Evolutionary conservation across 805 yeast species (phyloP), one percentile per base, ranked within the genome.

Genomic region (Saturnispora serradocipensis): DNA sequence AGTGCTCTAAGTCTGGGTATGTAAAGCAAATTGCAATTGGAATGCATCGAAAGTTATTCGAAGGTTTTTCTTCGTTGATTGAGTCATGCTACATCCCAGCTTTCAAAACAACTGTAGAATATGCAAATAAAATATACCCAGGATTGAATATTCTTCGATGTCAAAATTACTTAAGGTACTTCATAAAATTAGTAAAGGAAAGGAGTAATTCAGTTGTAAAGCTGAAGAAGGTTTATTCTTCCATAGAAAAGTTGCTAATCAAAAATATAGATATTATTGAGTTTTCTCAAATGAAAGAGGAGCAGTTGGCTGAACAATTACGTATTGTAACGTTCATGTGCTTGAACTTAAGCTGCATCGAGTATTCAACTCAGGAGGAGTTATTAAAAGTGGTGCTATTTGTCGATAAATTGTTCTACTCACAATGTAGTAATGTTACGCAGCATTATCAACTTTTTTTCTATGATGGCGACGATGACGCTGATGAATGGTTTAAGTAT

Each of bases 21-120:
- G 71, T 85, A 16, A 69, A 75, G 32, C 62, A 62, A 3, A 65
- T 74, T 10, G 88, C 89, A 0, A 52, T 70, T 1, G 72, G 71
- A 0, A 66, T 86, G 51, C 86, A 85, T 57, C 61, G 62, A 20
- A 78, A 74, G 8, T 59, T 88, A 3, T 79, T 76, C 57, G 82
- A 77, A 20, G 84, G 81, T 54, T 81, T 86, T 60, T 91, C 86
- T 61, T 77, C 88, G 2, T 71, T 88, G 60, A 76, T 86, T 22
- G 90, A 84, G 46, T 67, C 81, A 6, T 74, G 81, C 48, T 81
- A 86, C 56, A 64, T 73, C 2, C 86, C 81, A 52, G 93, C 91
- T 0, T 60, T 87, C 6, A 75, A 67, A 49, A 54, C 72, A 24
- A 86, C 88, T 0, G 73, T 76, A 2, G 59, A 64, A 0, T 82